Base-by-base conservation (phyloP, 2,329 filamentous ascomycete species). In the Ascochyta lentis region DNA sequence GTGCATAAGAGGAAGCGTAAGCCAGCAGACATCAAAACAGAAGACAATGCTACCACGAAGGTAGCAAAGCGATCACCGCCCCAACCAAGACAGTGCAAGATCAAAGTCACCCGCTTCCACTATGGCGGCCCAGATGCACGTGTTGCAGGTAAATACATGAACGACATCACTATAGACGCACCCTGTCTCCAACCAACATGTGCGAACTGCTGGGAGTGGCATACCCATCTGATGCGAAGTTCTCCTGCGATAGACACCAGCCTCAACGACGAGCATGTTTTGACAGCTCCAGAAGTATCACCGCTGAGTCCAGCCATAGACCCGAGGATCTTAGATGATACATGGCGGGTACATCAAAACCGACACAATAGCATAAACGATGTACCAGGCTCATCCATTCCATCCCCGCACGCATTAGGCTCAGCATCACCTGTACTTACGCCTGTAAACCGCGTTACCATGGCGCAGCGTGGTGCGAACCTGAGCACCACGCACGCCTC, bases 121-220 rank as follows among this genome's bases (percentile, higher is more conserved):
- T 57, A 62, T 44, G 65, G 65, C 38, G 66, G 66, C 15, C 48
- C 53, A 2, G 35, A 44, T 6, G 6, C 49, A 48, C 9, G 48
- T 24, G 22, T 39, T 0, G 9, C 51, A 41, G 66, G 63, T 3
- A 13, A 40, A 3, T 41, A 19, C 15, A 31, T 8, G 19, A 45
- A 61, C 23, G 39, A 39, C 2, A 54, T 69, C 29, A 60, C 53
- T 2, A 45, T 55, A 10, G 43, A 56, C 7, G 22, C 38, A 4
- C 66, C 66, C 1, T 69, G 66, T 44, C 42, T 66, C 3, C 29
- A 45, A 9, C 13, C 29, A 1, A 59, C 59, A 3, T 69, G 65
- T 23, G 23, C n/a, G 15, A 64, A 33, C 15, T 69, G 66, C 39
- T 41, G 40, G 45, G 24, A 24, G 19, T 62, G 58, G 56, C 58